Percentiles rank a stretch among this genome's conserved stretches.
Conservation (phyloP, 768 basidiomycete species). For the Boletus patriciae region DNA sequence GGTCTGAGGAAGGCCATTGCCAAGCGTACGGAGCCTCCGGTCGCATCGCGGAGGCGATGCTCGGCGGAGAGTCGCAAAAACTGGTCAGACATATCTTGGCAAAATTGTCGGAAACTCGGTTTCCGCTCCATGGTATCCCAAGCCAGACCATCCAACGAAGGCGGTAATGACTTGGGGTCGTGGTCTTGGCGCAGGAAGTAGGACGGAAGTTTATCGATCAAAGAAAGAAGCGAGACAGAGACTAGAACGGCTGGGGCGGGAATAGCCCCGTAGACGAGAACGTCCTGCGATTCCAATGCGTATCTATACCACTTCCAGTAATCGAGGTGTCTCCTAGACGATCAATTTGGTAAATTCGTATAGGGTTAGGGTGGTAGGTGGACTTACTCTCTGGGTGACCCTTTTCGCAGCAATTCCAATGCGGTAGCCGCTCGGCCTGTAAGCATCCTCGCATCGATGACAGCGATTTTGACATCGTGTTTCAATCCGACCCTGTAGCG, state of each 20-base stretch:
- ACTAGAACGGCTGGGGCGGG: conserved; percentile 64
- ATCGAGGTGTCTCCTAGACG: conserved; percentile 52
- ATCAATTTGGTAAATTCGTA: not conserved
- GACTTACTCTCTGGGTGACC: conserved; percentile 55
- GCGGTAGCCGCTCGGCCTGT: conserved; percentile 61
- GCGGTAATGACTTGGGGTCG: conserved; percentile 29
- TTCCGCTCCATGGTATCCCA: conserved; percentile 64
- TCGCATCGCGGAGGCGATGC: conserved; percentile 61
- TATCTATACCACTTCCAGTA: conserved; percentile 79
- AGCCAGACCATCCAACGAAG: conserved; percentile 39
- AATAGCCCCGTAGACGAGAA: conserved; percentile 68
- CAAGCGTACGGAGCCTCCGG: conserved; percentile 64
- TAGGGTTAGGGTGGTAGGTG: not conserved
- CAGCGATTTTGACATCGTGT: conserved; percentile 73
- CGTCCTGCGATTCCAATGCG: conserved; percentile 73
- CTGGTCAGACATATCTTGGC: conserved; percentile 62
- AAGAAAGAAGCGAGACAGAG: conserved; percentile 64
- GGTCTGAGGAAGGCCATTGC: conserved; percentile 66
- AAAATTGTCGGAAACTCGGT: conserved; percentile 66
- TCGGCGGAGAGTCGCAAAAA: conserved; percentile 59
- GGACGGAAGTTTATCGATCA: conserved; percentile 68
- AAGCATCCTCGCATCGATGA: conserved; percentile 69
- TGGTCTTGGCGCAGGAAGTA: conserved; percentile 53
- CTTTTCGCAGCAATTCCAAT: conserved; percentile 58
- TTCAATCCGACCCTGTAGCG: conserved; percentile 73